phyloP scores from a whole-genome alignment of 2,329 filamentous ascomycete genomes.

The Pyrenophora tritici-repentis region DNA sequence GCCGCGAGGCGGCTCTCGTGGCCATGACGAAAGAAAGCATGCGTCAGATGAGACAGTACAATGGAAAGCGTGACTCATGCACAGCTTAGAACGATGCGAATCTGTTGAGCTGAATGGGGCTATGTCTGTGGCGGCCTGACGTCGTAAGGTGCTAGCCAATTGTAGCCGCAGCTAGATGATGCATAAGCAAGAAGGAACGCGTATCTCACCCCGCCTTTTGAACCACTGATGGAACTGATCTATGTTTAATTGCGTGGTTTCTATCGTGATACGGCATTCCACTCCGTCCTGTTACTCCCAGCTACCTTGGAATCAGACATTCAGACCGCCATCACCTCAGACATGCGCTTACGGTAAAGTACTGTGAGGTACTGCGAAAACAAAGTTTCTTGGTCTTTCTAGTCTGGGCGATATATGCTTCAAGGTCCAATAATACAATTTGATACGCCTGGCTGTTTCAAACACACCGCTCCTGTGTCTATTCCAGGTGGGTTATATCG shows the following conservation, averaged over 20 bases:
- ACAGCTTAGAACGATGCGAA: neutral
- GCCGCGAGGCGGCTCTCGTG: slow-evolving; percentile 7
- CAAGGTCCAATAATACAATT: too few relatives aligned
- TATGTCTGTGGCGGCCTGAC: slow-evolving; percentile 1
- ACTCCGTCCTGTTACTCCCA: too few relatives aligned
- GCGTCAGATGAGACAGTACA: slow-evolving; percentile 6
- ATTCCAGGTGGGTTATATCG: too few relatives aligned
- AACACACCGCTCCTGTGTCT: too few relatives aligned
- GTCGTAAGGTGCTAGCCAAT: slow-evolving; percentile 8
- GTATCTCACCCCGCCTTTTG: slow-evolving; percentile 24
- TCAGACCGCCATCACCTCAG: too few relatives aligned
- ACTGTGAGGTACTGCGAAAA: too few relatives aligned
- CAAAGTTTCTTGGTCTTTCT: too few relatives aligned
- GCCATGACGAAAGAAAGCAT: slow-evolving; percentile 2
- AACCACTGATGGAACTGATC: neutral
- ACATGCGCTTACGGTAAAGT: too few relatives aligned
- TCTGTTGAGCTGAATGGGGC: slow-evolving; percentile 11
- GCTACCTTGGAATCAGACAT: too few relatives aligned
- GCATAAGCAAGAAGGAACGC: slow-evolving; percentile 17
- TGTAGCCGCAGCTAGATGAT: slow-evolving; percentile 6
- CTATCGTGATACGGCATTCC: too few relatives aligned
- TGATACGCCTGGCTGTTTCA: too few relatives aligned
- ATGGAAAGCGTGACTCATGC: neutral
- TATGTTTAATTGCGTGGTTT: neutral
- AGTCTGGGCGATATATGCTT: too few relatives aligned